Conservation (phyloP, 257 asterid species). For the Sherardia arvensis region DNA sequence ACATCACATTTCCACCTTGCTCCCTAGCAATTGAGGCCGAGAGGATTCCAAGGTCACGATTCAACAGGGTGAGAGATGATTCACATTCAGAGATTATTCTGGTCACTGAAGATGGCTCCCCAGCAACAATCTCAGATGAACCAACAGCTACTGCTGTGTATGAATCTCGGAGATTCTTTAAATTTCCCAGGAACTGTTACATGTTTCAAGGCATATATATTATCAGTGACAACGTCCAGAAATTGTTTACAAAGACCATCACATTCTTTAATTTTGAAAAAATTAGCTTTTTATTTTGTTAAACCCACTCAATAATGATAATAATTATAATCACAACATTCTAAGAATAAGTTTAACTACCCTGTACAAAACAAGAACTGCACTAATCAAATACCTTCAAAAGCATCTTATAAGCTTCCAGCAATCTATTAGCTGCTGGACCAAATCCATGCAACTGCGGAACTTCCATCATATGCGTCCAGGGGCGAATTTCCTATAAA, state of each 20-base stretch:
- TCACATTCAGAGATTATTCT: constrained; percentile 93
- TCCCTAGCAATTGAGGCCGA: constrained; percentile 90
- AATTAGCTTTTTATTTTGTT: not conserved
- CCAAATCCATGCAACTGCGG: constrained; percentile 99
- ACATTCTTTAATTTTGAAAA: not conserved
- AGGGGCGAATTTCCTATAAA: constrained; percentile 90
- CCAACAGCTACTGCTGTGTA: constrained; percentile 79
- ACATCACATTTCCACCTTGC: constrained; percentile 45
- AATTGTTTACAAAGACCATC: not conserved
- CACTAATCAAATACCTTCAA: constrained; percentile 56
- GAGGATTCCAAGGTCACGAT: constrained; percentile 83
- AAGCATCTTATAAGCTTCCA: constrained; percentile 97
- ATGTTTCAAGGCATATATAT: not conserved
- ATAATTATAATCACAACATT: not conserved
- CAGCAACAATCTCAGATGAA: constrained; percentile 63
- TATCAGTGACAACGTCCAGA: not conserved
- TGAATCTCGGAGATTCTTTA: constrained; percentile 88
- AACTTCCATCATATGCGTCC: constrained; percentile 99
- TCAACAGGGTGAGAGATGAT: constrained; percentile 70
- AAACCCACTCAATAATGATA: not conserved
- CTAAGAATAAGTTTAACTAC: not conserved
- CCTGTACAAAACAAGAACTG: not conserved
- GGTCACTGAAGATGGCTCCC: constrained; percentile 78
- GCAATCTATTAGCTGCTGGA: constrained; percentile 88
- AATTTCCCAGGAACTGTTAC: constrained; percentile 67